These are phyloP conservation scores for Rosellinia necatrix DNA, from an alignment of 2,329 filamentous ascomycete genomes.

Conservation along the genomic window DNA sequence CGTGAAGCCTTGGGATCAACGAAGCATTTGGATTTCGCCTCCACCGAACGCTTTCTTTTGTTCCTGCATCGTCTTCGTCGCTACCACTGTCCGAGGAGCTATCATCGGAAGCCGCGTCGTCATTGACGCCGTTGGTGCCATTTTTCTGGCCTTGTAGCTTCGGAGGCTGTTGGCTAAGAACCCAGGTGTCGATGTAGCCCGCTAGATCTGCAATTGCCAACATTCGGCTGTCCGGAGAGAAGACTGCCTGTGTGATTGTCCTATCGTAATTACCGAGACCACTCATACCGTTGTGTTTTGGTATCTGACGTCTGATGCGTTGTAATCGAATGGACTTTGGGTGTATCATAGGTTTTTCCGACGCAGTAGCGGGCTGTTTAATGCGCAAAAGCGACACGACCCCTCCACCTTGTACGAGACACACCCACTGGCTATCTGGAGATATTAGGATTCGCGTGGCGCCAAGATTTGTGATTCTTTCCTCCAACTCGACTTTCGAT, in stretches of 20 bases:
- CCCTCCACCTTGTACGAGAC: constrained; percentile 65
- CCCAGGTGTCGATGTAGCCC: constrained; percentile 87
- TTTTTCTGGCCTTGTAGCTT: constrained; percentile 39
- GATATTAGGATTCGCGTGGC: constrained; percentile 73
- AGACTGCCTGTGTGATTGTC: constrained; percentile 73
- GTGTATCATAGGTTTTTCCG: constrained; percentile 47
- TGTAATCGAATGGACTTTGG: constrained; percentile 53
- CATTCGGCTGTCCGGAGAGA: constrained; percentile 80
- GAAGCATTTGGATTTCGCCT: constrained; percentile 71
- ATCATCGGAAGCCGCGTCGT: constrained; percentile 44
- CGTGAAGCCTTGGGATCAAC: constrained; percentile 70
- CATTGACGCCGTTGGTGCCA: constrained; percentile 38
- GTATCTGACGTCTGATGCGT: constrained; percentile 58
- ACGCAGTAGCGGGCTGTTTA: constrained; percentile 36
- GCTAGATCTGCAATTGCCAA: constrained; percentile 80
- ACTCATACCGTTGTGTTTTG: constrained; percentile 62
- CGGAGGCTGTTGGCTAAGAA: constrained; percentile 63
- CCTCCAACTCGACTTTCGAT: constrained; percentile 69
- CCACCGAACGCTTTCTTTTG: constrained; percentile 67
- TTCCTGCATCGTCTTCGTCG: constrained; percentile 48
- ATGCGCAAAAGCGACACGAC: constrained; percentile 59
- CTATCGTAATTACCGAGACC: constrained; percentile 77
- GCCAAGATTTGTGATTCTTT: constrained; percentile 61
- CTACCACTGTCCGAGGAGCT: constrained; percentile 47
- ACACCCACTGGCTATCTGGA: constrained; percentile 71